phyloP scores from a whole-genome alignment of 768 basidiomycete species.

The Crucibulum laeve region DNA sequence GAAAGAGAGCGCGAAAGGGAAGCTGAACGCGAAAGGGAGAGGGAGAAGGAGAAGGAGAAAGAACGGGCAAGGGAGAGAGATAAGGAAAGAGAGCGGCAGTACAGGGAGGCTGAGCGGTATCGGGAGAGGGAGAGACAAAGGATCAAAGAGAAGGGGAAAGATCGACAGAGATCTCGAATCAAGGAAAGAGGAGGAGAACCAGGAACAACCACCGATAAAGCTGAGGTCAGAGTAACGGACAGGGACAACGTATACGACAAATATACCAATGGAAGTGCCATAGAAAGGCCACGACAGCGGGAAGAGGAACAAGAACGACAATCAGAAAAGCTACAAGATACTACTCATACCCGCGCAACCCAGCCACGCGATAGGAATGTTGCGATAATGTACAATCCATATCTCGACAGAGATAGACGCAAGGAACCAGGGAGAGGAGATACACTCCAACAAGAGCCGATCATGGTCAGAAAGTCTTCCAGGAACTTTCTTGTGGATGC shows the following conservation, averaged over 20 bases:
- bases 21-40: constrained; percentile 2
- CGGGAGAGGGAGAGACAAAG: constrained; percentile 9
- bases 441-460: not conserved
- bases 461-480: not conserved
- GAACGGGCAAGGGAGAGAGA: constrained; percentile 10
- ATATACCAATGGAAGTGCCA: not conserved
- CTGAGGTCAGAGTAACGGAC: not conserved
- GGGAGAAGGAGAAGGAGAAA: constrained; percentile 5
- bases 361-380: constrained; percentile 14
- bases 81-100: constrained; percentile 26
- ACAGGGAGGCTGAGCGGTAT: constrained; percentile 11
- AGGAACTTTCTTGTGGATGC: not conserved
- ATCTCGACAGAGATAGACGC: constrained; percentile 13
- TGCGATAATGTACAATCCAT: constrained; percentile 5
- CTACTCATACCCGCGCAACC: constrained; percentile 14
- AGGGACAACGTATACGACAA: not conserved
- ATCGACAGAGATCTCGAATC: constrained; percentile 9
- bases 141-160: constrained; percentile 10
- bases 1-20: constrained; percentile 5
- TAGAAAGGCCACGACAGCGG: constrained; percentile 8
- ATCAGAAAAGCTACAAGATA: not conserved
- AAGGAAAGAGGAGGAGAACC: constrained; percentile 6
- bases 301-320: constrained; percentile 8
- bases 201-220: constrained; percentile 4
- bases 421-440: constrained; percentile 8